Evolutionary conservation across 148 eudicot genomes (phyloP).

Genomic region (Agrostemma githago): DNA sequence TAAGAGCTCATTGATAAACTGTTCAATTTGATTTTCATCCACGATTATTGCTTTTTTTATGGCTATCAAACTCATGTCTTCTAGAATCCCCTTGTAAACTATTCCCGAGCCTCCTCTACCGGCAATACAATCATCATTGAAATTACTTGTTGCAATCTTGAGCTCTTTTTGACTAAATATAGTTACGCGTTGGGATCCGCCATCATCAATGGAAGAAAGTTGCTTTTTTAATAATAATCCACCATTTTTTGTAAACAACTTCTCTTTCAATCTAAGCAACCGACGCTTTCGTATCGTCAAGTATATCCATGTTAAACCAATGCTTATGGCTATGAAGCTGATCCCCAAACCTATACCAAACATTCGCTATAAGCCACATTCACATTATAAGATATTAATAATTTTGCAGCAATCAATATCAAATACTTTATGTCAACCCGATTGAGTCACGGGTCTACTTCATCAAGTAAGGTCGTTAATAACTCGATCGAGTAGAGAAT

Average conservation of each 20-base stretch:
- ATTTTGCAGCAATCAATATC: background rate
- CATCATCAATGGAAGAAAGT: constrained; percentile 7
- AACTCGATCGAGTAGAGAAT: too few relatives aligned
- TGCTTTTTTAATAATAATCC: background rate
- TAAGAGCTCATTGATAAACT: constrained; percentile 1
- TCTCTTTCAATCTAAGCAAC: background rate
- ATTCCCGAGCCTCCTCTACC: constrained; percentile 4
- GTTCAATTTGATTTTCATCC: background rate
- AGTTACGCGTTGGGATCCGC: background rate
- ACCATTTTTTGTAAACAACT: constrained; percentile 8
- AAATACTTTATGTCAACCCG: too few relatives aligned
- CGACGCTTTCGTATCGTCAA: background rate
- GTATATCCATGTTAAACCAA: background rate
- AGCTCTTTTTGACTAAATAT: constrained; percentile 4
- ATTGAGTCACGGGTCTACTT: too few relatives aligned
- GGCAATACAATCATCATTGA: background rate
- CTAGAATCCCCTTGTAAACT: constrained; percentile 4
- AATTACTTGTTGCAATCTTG: constrained; percentile 4
- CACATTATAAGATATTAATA: background rate
- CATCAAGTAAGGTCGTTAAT: too few relatives aligned
- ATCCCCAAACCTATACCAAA: constrained; percentile 4
- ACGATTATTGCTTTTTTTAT: background rate
- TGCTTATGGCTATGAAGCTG: background rate
- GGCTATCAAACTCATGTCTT: constrained; percentile 1
- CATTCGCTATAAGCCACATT: background rate